Conservation (phyloP, 768 basidiomycete species). For the Hericium coralloides region DNA sequence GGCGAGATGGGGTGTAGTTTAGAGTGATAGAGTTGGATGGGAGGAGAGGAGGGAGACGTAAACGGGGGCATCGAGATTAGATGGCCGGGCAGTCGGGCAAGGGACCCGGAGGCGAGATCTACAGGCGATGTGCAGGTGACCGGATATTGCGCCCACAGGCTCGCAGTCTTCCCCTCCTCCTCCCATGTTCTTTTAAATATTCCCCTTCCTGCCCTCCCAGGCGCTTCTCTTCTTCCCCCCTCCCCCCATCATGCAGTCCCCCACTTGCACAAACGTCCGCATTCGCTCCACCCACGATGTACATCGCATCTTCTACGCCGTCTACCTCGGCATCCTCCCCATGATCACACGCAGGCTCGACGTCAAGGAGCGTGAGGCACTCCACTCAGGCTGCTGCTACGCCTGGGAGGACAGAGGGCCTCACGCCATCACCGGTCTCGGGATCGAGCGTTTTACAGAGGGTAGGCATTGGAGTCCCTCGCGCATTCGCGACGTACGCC, state of each 20-base stretch:
- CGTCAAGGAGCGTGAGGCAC: constrained; percentile 61
- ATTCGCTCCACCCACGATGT: constrained; percentile 75
- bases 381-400: constrained; percentile 71
- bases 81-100: not conserved
- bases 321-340: constrained; percentile 56
- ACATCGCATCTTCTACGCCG: constrained; percentile 73
- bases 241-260: constrained; percentile 50
- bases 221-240: constrained; percentile 9
- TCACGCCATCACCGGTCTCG: constrained; percentile 68
- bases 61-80: not conserved
- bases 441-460: constrained; percentile 79
- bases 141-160: not conserved
- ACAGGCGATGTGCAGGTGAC: not conserved
- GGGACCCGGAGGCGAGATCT: not conserved
- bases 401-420: constrained; percentile 87
- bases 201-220: not conserved
- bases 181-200: constrained; percentile 9
- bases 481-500: constrained; percentile 45
- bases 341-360: constrained; percentile 78
- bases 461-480: constrained; percentile 84
- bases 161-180: not conserved
- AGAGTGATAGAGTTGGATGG: not conserved
- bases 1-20: not conserved
- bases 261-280: constrained; percentile 67
- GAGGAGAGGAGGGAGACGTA: not conserved